Base-by-base conservation (phyloP, 257 asterid genomes). In the Scutellaria barbata region DNA sequence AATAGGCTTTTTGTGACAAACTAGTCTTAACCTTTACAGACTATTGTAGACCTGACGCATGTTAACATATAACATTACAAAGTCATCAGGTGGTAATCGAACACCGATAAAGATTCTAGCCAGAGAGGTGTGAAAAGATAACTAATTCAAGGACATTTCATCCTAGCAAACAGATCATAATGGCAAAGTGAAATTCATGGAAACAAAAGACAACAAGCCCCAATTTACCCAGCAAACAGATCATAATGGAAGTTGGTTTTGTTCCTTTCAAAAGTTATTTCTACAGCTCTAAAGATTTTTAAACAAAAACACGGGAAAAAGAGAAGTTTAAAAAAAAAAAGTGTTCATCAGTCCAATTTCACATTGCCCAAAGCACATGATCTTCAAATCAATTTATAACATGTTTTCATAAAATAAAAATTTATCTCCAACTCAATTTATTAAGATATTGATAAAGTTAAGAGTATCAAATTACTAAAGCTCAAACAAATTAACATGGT, bases 51-150 rank as follows among this genome's bases (percentile, higher is more conserved):
- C 35, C 35, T 30, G 35, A 0, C 35, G 5, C 3, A 30, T 30
- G 5, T 30, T 2, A 30, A 30, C 35, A 4, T 3, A 30, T 5
- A 62, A 13, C 17, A 43, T 45, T 45, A 52, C 42, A 7, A 61
- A 4, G 39, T 37, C 18, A 5, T 11, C 35, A 47, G 33, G 30
- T 12, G 58, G 11, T 43, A 40, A 18, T 48, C 61, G 30, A 63
- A 22, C 57, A 45, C 17, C 37, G 63, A 59, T 59, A 16, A 35
- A 70, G 10, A 40, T 48, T 51, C 1, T 8, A 48, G 52, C 81
- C 60, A 71, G 25, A 48, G 4, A 47, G 40, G 71, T 57, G 8
- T 51, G 42, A 39, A 57, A 71, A 13, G 50, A 16, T 69, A 55
- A 56, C 39, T 17, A 11, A 37, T 30, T 62, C 45, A 20, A 18